Conservation (phyloP, 2,329 filamentous ascomycete genomes). For the Colletotrichum orbiculare region DNA sequence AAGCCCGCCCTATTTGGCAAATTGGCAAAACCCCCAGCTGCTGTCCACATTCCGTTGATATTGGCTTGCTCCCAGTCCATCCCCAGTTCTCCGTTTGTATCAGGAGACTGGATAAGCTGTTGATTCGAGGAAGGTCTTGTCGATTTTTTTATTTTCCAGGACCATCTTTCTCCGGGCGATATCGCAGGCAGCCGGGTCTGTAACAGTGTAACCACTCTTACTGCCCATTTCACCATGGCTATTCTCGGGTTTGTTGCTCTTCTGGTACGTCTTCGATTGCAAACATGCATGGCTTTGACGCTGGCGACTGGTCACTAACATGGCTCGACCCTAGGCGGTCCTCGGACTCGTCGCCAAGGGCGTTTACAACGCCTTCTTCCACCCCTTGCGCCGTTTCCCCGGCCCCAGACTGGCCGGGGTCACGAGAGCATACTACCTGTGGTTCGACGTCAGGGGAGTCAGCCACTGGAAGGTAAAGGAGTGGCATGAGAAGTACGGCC, state of each 20-base stretch:
- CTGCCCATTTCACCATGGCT: conserved; percentile 16
- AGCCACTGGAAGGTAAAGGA: conserved; percentile 35
- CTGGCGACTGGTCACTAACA: conserved; percentile 10
- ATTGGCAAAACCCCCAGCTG: neutral
- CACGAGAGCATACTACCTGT: conserved; percentile 29
- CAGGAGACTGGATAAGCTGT: neutral
- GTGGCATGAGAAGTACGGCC: conserved; percentile 42
- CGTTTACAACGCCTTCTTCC: conserved; percentile 43
- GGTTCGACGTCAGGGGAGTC: conserved; percentile 27
- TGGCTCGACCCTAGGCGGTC: conserved; percentile 8
- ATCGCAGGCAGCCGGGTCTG: conserved; percentile 9
- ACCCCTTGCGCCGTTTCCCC: conserved; percentile 45
- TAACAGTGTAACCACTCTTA: neutral
- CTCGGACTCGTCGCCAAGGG: conserved; percentile 22
- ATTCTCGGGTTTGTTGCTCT: conserved; percentile 6
- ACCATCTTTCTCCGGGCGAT: neutral
- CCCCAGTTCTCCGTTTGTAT: neutral
- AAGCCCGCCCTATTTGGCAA: neutral
- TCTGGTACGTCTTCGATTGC: conserved; percentile 2
- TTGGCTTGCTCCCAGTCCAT: neutral
- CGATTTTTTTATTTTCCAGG: neutral
- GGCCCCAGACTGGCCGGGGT: conserved; percentile 42
- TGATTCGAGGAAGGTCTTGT: neutral
- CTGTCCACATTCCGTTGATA: conserved; percentile 3
- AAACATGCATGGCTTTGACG: neutral